Conservation (phyloP, 768 basidiomycete species). For the Agaricus blazei region DNA sequence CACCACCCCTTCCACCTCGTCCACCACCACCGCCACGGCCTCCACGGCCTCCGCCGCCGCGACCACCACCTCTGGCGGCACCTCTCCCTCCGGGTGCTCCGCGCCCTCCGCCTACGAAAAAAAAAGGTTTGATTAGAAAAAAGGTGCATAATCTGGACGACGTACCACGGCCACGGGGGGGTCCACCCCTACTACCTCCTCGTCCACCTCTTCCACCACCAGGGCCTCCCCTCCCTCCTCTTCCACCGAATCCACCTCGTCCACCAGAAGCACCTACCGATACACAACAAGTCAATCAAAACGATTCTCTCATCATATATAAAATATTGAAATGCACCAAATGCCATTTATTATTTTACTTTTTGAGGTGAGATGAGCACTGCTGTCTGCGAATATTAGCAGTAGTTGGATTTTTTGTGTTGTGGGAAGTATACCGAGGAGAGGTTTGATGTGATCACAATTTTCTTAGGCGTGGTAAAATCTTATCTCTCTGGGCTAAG, state of each 20-base stretch:
- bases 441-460: too few relatives aligned
- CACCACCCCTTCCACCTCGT: conserved; percentile 56
- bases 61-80: conserved; percentile 29
- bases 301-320: too few relatives aligned
- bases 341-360: too few relatives aligned
- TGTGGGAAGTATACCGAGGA: too few relatives aligned
- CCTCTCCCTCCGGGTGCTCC: conserved; percentile 31
- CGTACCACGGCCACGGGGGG: conserved; percentile 28
- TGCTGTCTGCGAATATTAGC: too few relatives aligned
- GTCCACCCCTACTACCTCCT: conserved; percentile 35
- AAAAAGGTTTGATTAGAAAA: background rate
- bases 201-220: conserved; percentile 36
- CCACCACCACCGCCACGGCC: conserved; percentile 39
- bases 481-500: too few relatives aligned
- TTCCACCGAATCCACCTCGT: conserved; percentile 34
- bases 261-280: conserved; percentile 53
- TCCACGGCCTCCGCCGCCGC: conserved; percentile 34
- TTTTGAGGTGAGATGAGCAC: too few relatives aligned
- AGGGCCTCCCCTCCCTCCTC: conserved; percentile 22
- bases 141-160: background rate
- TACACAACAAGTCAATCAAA: background rate
- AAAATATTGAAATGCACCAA: too few relatives aligned
- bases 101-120: conserved; percentile 16
- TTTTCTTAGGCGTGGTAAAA: too few relatives aligned
- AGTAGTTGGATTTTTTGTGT: too few relatives aligned